Evolutionary conservation across 768 basidiomycete species (phyloP).

Genomic region (Piloderma croceum): DNA sequence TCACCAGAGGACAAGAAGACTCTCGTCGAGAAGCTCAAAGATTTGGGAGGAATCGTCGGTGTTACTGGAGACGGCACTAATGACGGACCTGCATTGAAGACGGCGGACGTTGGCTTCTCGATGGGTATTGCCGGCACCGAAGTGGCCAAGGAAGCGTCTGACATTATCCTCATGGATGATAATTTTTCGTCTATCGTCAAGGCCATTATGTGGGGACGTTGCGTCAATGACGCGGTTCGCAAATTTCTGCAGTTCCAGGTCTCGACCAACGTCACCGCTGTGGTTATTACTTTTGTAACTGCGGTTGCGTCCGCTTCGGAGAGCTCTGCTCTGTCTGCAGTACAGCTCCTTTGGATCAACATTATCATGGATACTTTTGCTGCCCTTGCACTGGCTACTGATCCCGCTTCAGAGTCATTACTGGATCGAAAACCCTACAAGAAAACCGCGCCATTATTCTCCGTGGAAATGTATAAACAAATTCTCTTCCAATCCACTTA

Average conservation of each 20-base stretch:
- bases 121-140: conserved; percentile 97
- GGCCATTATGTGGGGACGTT: conserved; percentile 98
- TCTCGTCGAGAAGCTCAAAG: conserved; percentile 82
- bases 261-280: conserved; percentile 92
- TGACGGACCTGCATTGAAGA: conserved; percentile 94
- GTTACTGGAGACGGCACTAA: conserved; percentile 99
- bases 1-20: conserved; percentile 97
- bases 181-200: conserved; percentile 95
- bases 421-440: conserved; percentile 89
- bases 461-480: conserved; percentile 94
- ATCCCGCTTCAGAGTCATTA: conserved; percentile 77
- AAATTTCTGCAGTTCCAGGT: conserved; percentile 98
- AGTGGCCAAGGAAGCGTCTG: conserved; percentile 97
- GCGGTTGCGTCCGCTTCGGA: conserved; percentile 77
- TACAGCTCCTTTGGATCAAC: conserved; percentile 98
- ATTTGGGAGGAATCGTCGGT: conserved; percentile 84
- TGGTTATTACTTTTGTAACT: conserved; percentile 87
- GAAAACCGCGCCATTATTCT: conserved; percentile 85
- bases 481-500: conserved; percentile 86
- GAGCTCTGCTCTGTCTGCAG: conserved; percentile 84
- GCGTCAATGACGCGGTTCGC: conserved; percentile 94
- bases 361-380: conserved; percentile 99
- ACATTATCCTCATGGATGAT: conserved; percentile 98
- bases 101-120: conserved; percentile 93
- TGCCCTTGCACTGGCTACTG: conserved; percentile 94